Evolutionary conservation across 2,329 filamentous ascomycete genomes (phyloP).

Genomic region (Falciphora oryzae): DNA sequence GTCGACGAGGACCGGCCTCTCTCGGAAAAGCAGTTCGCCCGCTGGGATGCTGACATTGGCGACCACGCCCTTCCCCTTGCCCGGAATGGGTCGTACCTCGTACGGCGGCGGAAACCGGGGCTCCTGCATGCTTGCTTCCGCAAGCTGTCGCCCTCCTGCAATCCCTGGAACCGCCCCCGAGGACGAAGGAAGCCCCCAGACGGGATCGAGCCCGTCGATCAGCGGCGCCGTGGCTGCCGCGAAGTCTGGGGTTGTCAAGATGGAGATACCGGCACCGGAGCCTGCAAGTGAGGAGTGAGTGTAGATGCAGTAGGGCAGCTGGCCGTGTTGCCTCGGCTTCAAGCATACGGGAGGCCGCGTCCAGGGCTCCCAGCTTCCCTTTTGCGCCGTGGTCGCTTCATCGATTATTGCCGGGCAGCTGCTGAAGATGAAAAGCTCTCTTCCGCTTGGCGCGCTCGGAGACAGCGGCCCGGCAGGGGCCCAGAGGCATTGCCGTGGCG

Average conservation of each 20-base stretch:
- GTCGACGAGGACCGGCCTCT: slow-evolving; percentile 16
- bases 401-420: slow-evolving; percentile 9
- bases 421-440: not conserved
- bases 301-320: slow-evolving; percentile 20
- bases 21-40: slow-evolving; percentile 17
- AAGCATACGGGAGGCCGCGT: not conserved
- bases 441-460: no score
- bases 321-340: not conserved
- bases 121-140: not conserved
- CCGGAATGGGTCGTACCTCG: slow-evolving; percentile 16
- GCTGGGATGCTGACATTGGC: slow-evolving; percentile 16
- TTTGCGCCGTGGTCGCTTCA: not conserved
- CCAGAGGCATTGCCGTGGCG: not conserved
- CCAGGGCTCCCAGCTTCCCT: slow-evolving; percentile 3
- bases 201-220: slow-evolving; percentile 18
- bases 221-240: slow-evolving; percentile 18
- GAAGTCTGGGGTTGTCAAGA: slow-evolving; percentile 20
- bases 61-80: slow-evolving; percentile 20
- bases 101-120: slow-evolving; percentile 12
- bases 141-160: not conserved
- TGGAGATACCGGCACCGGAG: slow-evolving; percentile 17
- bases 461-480: not conserved
- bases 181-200: slow-evolving; percentile 3
- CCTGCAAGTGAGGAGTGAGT: slow-evolving; percentile 18
- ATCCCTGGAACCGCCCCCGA: not conserved